Base-by-base conservation (phyloP, 1,284 basidiomycete species). In the Hymenochaete sp. region DNA sequence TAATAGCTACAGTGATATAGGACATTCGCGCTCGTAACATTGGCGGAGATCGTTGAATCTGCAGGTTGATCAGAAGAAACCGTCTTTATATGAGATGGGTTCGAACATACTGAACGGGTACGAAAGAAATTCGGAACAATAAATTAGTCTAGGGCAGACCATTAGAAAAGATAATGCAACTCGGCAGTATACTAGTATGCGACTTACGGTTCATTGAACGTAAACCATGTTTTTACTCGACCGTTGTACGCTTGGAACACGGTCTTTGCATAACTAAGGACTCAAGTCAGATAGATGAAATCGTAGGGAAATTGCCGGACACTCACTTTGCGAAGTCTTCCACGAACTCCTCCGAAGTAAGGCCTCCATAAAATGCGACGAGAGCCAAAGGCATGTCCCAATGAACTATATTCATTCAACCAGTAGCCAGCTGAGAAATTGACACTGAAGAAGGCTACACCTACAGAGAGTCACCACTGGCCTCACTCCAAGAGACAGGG, bases 201-300 rank as follows among this genome's bases (percentile, higher is more conserved):
- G n/a, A 70, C 67, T 13, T 63, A 61, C 21, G 71, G 71, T 49
- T 72, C 71, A 45, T 73, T 72, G 61, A 73, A 73, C 0, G 71
- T 73, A 52, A 67, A 67, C 68, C 70, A 73, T 36, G 67, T 72
- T 48, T 71, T 68, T 4, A 73, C 66, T 42, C 65, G 54, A 8
- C 69, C 69, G 46, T 71, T 70, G 45, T 64, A 73, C 1, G 69
- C 67, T 40, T 62, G 59, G 56, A 73, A 73, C 2, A 72, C 67
- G 2, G 66, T 70, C 44, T 61, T 67, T 0, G 71, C 71, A 49
- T 72, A 72, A 47, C 70, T 72, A 37, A 7, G 13, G 25, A 8
- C 4, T 27, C 19, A 13, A 14, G 29, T 16, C 10, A 27, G 16
- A 9, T 14, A 40, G 19, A 31, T 0, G 26, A 28, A 36, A 19